Evolutionary conservation across 768 basidiomycete genomes (phyloP).

Genomic region (Candolleomyces efflorescens): DNA sequence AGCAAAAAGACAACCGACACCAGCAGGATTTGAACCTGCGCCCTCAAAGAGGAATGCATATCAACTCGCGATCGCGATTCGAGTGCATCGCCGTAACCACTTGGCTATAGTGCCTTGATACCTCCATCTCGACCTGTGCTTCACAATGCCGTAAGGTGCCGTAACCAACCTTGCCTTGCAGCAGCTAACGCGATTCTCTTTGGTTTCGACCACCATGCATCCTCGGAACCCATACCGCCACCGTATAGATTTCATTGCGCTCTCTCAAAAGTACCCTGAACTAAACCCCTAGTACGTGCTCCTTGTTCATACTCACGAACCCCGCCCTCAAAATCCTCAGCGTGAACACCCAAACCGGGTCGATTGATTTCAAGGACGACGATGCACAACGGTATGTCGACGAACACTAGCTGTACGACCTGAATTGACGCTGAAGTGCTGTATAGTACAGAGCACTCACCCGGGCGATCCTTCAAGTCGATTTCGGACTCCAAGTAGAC

Average conservation of each 20-base stretch:
- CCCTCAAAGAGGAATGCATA: constrained; percentile 25
- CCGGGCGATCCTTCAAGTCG: constrained; percentile 67
- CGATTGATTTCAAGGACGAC: constrained; percentile 77
- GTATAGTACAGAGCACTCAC: constrained; percentile 59
- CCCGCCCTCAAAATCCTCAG: constrained; percentile 11
- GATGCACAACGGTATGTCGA: constrained; percentile 56
- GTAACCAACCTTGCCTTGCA: too few species aligned
- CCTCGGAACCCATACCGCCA: constrained; percentile 35
- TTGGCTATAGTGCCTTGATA: constrained; percentile 52
- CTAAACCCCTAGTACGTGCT: constrained; percentile 53
- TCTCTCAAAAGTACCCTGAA: constrained; percentile 55
- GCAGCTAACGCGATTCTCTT: too few species aligned
- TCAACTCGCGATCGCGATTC: constrained; percentile 47
- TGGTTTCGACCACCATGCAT: constrained; percentile 27
- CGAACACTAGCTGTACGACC: constrained; percentile 4
- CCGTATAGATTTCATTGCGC: constrained; percentile 50
- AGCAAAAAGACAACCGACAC: constrained; percentile 21
- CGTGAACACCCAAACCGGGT: constrained; percentile 8
- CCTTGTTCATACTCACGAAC: not conserved
- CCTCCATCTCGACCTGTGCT: not conserved
- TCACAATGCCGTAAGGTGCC: not conserved
- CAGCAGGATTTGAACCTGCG: constrained; percentile 39
- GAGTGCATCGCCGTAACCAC: constrained; percentile 77
- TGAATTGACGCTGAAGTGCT: not conserved
- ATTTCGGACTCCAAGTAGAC: constrained; percentile 61